Base-by-base conservation (phyloP, 179 eudicot species). In the Silene noctiflora region DNA sequence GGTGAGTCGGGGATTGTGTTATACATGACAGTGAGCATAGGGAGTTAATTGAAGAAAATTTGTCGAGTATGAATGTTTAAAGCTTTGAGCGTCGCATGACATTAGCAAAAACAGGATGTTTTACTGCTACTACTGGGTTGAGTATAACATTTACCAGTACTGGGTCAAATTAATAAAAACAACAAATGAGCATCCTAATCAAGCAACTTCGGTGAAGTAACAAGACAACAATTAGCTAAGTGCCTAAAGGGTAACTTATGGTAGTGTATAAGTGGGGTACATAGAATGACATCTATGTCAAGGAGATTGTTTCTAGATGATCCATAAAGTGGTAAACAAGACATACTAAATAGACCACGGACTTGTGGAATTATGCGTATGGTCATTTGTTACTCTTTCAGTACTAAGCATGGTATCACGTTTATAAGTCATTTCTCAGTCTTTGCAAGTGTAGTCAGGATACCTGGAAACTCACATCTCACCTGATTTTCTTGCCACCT, bases 401-500 rank as follows among this genome's bases (percentile, higher is more conserved):
- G 39, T 33, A 33, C 39, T 33, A 33, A 33, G 39, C 39, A 33
- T 31, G 19, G 70, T 67, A 67, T 13, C 53, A 35, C 55, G 0
- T 8, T 67, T 35, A 39, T 67, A 35, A n/a, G 7, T 67, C 53
- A 39, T 0, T 7, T 67, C 19, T 69, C 55, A n/a, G 5, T 20
- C 58, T 22, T 44, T 67, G 22, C 19, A 69, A 20, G 33, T 48
- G 24, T 4, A 69, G 6, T 69, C n/a, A 11, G 9, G 25, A 69
- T 35, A 67, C 4, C 13, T n/a, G 4, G 25, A 13, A 67, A 6
- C 46, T 39, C 11, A 39, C 11, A 0, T 39, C 11, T 48, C 27
- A 69, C 58, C 33, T 13, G 46, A 66, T 66, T 39, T 35, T 67
- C 13, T 67, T 67, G 39, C 22, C 70, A 67, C 14, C 13, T 67